Base-by-base conservation (phyloP, 2,329 filamentous ascomycete genomes). In the Massarina eburnea region DNA sequence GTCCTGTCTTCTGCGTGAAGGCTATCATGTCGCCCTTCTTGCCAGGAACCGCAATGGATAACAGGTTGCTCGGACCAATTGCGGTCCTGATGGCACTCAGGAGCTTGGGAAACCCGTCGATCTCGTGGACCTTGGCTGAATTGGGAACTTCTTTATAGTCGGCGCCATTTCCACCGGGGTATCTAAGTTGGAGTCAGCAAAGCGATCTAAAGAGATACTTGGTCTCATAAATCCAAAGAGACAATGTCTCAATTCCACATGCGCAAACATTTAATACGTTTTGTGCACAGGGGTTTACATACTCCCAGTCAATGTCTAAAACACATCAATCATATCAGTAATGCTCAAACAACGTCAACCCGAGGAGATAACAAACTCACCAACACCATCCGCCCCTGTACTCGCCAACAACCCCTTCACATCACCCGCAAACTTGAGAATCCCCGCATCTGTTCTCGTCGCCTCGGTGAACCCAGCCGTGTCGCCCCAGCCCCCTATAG, bases 401-500 rank as follows among this genome's bases (percentile, higher is more conserved):
- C 68, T 70, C 3, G 78, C 68, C 1, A 90, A 73, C 80, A 89
- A 85, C 21, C 72, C 71, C 7, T 78, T 80, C 1, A 89, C 76
- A 54, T 88, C 87, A 35, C 73, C 72, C 1, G 85, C 83, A 70
- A 86, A 91, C 7, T 69, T 71, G 48, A 75, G 72, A 14, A 84
- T 79, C 1, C 76, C 78, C 8, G 67, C 55, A 1, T 78, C 73
- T 3, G 76, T 75, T 40, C 73, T 75, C 1, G 83, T 81, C 0
- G 79, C 85, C 1, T 47, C 65, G 0, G 79, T 76, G 58, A 88
- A 90, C 0, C 85, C 86, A 6, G 67, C 64, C 0, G 79, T 83
- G 48, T 89, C 84, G 0, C 85, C 86, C 86, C 87, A 91, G 41
- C 86, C 87, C 9, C 87, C 87, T 51, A 91, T 82, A 17, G 87